Conservation (phyloP, 768 basidiomycete species). For the Naganishia onofrii region DNA sequence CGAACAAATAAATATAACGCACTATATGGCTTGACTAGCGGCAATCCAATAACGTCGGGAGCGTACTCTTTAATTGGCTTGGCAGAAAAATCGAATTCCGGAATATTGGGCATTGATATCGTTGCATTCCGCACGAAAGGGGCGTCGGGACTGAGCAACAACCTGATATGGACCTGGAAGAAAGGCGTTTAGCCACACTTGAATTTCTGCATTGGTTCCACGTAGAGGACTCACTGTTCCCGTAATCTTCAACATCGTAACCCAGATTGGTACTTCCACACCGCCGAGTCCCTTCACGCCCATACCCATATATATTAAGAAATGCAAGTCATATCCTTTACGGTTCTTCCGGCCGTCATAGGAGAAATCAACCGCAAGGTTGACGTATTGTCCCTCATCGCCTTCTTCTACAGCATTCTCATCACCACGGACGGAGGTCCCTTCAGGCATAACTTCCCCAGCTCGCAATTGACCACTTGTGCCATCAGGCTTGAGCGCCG, state of each 20-base stretch:
- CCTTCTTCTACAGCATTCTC: conserved; percentile 41
- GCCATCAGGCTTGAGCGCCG: conserved; percentile 3
- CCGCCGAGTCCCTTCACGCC: conserved; percentile 50
- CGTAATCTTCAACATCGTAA: conserved; percentile 47
- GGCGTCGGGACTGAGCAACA: conserved; percentile 49
- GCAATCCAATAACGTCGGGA: conserved; percentile 51
- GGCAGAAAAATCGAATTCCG: conserved; percentile 51
- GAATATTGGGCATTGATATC: conserved; percentile 47
- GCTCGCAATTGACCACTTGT: conserved; percentile 24
- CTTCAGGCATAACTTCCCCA: conserved; percentile 25
- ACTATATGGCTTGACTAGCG: conserved; percentile 49
- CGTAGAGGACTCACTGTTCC: conserved; percentile 42
- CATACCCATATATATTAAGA: conserved; percentile 48
- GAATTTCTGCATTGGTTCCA: not conserved
- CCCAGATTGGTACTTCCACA: conserved; percentile 50
- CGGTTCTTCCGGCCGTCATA: conserved; percentile 39
- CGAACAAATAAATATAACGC: conserved; percentile 20
- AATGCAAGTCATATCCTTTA: conserved; percentile 46
- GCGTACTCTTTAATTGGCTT: conserved; percentile 44
- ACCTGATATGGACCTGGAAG: conserved; percentile 41
- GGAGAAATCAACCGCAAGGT: conserved; percentile 50
- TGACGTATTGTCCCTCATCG: conserved; percentile 47
- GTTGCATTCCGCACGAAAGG: conserved; percentile 50
- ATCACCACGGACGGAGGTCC: conserved; percentile 30
- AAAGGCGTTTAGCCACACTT: not conserved